These are phyloP conservation scores for Gnomoniopsis smithogilvyi DNA, from an alignment of 2,329 filamentous ascomycete genomes.

Conservation along the genomic window DNA sequence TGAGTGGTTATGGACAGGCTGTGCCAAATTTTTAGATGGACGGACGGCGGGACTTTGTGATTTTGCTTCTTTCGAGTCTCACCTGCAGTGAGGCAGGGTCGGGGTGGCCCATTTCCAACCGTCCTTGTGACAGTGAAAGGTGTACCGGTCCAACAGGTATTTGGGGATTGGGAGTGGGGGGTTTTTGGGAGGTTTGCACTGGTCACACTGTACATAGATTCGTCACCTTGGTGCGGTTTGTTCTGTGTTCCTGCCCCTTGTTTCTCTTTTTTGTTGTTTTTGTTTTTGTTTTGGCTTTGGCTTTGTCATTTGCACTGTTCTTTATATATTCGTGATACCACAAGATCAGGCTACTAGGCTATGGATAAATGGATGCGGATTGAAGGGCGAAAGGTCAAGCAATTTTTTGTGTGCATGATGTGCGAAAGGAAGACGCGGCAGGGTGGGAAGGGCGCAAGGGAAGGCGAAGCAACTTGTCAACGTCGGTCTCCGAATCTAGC, in stretches of 20 bases:
- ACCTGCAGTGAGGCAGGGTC: neutral
- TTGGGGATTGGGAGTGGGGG: neutral
- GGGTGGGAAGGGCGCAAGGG: no score
- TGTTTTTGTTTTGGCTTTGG: neutral
- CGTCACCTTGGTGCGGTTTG: neutral
- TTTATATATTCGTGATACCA: slow-evolving; percentile 14
- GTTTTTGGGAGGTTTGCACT: neutral
- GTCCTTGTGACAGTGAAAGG: neutral
- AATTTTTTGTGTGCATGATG: neutral
- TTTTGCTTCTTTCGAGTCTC: neutral
- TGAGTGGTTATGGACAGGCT: neutral
- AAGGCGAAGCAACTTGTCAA: no score
- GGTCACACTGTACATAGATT: neutral
- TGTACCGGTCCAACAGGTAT: neutral
- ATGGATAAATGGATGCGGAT: slow-evolving; percentile 6
- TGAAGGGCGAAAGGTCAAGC: neutral
- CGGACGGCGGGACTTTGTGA: neutral
- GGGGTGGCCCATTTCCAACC: neutral
- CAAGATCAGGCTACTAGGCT: slow-evolving; percentile 8
- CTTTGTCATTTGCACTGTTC: neutral
- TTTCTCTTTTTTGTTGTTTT: neutral
- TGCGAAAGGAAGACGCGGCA: neutral
- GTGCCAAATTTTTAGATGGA: neutral
- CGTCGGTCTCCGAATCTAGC: no score
- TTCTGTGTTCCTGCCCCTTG: no score